Base-by-base conservation (phyloP, 2,329 filamentous ascomycete genomes). In the Fusarium veterinarium region DNA sequence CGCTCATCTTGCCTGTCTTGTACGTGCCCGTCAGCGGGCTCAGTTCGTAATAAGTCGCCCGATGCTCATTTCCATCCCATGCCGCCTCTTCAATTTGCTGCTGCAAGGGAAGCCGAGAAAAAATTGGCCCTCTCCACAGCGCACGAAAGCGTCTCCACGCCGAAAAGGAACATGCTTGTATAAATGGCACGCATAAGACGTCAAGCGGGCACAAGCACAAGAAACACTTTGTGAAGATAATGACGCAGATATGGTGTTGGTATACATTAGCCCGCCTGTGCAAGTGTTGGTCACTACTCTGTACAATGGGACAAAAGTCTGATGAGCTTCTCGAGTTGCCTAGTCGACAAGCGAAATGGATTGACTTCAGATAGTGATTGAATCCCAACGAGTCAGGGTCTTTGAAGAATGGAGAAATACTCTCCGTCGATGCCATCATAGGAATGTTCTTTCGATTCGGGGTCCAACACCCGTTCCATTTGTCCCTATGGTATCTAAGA, bases 31-130 rank as follows among this genome's bases (percentile, higher is more conserved):
- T 65, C 70, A 66, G 46, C 56, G 59, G 42, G 42, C 58, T 69
- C 55, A 44, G 37, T 44, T 61, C 52, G 49, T 31, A 70, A 62
- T 41, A 30, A 64, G 64, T 53, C 51, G 53, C 52, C 65, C 55
- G 56, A 68, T 63, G 62, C 66, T 76, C 71, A 75, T 76, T 76
- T 75, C 72, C 69, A 73, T 71, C 46, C 69, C 62, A 76, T 74
- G 55, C 51, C 46, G 65, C 71, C 69, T 65, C 62, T 72, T 73
- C 63, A 71, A 72, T 74, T 65, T 72, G 38, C 61, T 66, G 16
- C 67, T 76, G 75, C 75, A 77, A 76, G 75, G 75, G 71, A 74
- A 75, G 55, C 42, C 41, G 46, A 72, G 56, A 57, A 42, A 68
- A 71, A 69, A 51, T 31, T 60, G 52, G 52, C 30, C 44, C 66